Percentiles rank a stretch among this genome's conserved stretches.
phyloP scores from a whole-genome alignment of 208 protist genomes.

The Wallacemonas sp. region DNA sequence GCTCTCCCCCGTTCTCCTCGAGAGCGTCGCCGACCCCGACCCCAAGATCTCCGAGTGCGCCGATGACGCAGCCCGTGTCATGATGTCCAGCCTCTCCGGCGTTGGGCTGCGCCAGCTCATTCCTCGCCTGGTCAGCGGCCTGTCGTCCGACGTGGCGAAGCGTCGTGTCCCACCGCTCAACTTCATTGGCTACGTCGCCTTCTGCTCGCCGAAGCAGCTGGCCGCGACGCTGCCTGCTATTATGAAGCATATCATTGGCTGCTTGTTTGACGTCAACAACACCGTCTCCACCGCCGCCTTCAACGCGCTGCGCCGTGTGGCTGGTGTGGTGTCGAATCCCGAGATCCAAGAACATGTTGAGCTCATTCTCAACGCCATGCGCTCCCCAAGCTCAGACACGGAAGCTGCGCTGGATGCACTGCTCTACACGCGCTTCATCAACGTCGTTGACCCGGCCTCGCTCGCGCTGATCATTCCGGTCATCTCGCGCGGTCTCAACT shows the following conservation, averaged over 20 bases:
- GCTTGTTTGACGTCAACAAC: conserved; percentile 90
- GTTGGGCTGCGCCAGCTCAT: conserved; percentile 91
- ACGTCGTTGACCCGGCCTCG: conserved; percentile 90
- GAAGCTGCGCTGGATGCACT: conserved; percentile 90
- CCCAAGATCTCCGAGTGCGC: conserved; percentile 85
- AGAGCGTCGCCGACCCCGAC: conserved; percentile 83
- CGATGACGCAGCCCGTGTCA: conserved; percentile 81
- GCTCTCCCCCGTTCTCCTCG: conserved; percentile 65
- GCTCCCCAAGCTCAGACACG: conserved; percentile 87
- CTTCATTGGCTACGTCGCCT: conserved; percentile 92
- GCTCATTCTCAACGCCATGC: conserved; percentile 86
- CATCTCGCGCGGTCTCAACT: conserved; percentile 77
- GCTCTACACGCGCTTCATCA: conserved; percentile 93
- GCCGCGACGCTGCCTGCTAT: conserved; percentile 88
- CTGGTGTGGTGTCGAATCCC: conserved; percentile 87
- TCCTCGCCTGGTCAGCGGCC: conserved; percentile 65
- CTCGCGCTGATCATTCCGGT: conserved; percentile 93
- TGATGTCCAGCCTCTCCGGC: conserved; percentile 75
- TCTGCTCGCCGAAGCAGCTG: conserved; percentile 90
- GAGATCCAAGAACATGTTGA: conserved; percentile 93
- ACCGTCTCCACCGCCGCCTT: conserved; percentile 77
- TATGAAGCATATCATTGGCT: conserved; percentile 86
- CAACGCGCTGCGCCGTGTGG: conserved; percentile 86
- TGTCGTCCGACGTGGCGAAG: conserved; percentile 82
- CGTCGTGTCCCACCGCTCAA: conserved; percentile 81